Base-by-base conservation (phyloP, 306 rosid species). In the Echinosophora koreensis region DNA sequence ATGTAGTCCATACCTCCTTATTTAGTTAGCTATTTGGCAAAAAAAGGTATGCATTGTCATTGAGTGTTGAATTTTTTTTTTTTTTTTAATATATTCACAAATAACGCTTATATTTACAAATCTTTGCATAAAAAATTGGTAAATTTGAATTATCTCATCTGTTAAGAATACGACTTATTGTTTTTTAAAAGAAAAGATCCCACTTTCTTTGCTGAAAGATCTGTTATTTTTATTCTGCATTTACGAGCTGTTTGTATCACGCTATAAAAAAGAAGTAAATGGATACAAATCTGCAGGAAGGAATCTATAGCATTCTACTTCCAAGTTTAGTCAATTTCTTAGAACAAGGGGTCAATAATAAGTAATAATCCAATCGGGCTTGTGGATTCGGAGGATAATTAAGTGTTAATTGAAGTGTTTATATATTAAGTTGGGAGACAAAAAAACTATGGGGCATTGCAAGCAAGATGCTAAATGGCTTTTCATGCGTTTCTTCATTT, bases 221-320 rank as follows among this genome's bases (percentile, higher is more conserved):
- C 12, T 7, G 17, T 2, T 6, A 41, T 6, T 8, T 17, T 54
- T 18, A 17, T 9, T 18, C 30, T 54, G 60, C 60, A 54, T 54
- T 52, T 16, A 16, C 8, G 32, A 54, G 12, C 13, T 17, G 11
- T 7, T 17, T 54, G 8, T 17, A 55, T 18, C 34, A 8, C 34
- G 10, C 28, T 5, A 12, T 18, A 56, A 10, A 50, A 56, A 22
- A n/a, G 28, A 18, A 22, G 1, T 22, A 22, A 10, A 56, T 56
- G 34, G n/a, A 22, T 57, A 27, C 37, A 57, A 22, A 57, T 11
- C 37, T 1, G 16, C 32, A 38, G 58, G 37, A n/a, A 54, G 28
- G 28, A 41, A 41, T 41, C 55, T 82, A 78, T 75, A 65, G 88
- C 88, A 78, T 71, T 78, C 79, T 17, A 39, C 6, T 65, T 52